These are phyloP conservation scores for Lodderomyces margitis DNA, from an alignment of 1,139 yeast species.

Conservation along the genomic window DNA sequence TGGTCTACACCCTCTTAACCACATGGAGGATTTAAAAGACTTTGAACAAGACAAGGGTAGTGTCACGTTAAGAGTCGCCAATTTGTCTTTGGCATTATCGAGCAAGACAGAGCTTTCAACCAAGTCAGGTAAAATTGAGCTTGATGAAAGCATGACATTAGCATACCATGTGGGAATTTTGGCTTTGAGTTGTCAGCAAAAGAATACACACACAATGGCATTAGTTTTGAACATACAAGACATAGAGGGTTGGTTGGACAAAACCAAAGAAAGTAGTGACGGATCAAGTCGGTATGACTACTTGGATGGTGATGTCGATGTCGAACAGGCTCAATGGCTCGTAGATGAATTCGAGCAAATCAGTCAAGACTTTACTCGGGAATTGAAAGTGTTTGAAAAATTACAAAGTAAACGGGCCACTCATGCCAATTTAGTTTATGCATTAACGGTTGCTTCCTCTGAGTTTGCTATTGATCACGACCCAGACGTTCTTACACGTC, in stretches of 20 bases:
- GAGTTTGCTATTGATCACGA: slow-evolving; percentile 68
- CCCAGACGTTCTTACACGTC: slow-evolving; percentile 86
- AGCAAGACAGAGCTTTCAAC: slow-evolving; percentile 9
- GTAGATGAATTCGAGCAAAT: slow-evolving; percentile 29
- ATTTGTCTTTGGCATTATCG: slow-evolving; percentile 36
- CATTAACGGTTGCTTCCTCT: slow-evolving; percentile 62
- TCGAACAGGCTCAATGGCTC: slow-evolving; percentile 29
- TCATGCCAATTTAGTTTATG: slow-evolving; percentile 49
- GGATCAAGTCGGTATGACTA: slow-evolving; percentile 36
- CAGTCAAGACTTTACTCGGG: slow-evolving; percentile 19
- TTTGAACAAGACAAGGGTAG: not conserved
- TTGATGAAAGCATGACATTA: slow-evolving; percentile 15
- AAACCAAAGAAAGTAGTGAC: slow-evolving; percentile 21
- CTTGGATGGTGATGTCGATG: slow-evolving; percentile 31
- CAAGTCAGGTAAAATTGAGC: slow-evolving; percentile 4
- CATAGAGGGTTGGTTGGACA: slow-evolving; percentile 45
- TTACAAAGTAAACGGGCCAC: slow-evolving; percentile 15
- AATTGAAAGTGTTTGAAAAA: slow-evolving; percentile 21
- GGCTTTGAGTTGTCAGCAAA: not conserved
- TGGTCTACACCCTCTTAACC: slow-evolving; percentile 22
- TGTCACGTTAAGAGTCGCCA: not conserved
- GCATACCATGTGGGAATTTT: slow-evolving; percentile 34
- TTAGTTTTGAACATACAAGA: slow-evolving; percentile 24
- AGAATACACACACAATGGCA: slow-evolving; percentile 17
- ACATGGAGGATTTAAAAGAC: not conserved